Base-by-base conservation (phyloP, 345 rosid species). In the Eucalyptus marginata region DNA sequence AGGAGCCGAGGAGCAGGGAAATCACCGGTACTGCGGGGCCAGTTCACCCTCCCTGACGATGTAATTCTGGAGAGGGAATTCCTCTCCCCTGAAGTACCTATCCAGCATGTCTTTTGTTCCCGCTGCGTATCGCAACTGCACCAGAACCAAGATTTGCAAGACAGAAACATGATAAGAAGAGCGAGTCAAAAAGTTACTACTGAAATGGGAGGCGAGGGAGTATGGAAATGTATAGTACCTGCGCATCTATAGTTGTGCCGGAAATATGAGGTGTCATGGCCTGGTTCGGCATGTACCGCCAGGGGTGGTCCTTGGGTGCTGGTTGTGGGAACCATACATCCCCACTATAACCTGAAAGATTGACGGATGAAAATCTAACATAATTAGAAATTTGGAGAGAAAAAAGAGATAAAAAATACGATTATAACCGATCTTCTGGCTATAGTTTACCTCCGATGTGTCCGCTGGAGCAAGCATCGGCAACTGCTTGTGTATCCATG, bases 251-350 rank as follows among this genome's bases (percentile, higher is more conserved):
- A 89, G 99, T 96, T 91, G 99, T 97, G 66, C 99, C 99, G 36
- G 99, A 97, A 87, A 96, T 92, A 93, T 97, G 99, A 90, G 99
- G 99, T 8, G 99, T 97, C 99, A 97, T 97, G 46, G 99, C 99
- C 9, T 97, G 99, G 93, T 97, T 96, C 59, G 99, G 98, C 99
- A 97, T 97, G 93, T 95, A 95, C 43, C 99, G 97, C 99, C 99
- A 97, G 40, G 99, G 99, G 79, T 97, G 99, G 90, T 97, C 98
- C 92, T 96, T 96, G 27, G 99, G 98, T 86, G 99, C 98, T 31
- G 99, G 99, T 84, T 97, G 99, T 29, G 98, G 99, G 71, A 93
- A 33, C 99, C 99, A 97, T 86, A 96, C 98, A 92, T 97, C 99
- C 54, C 99, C 99, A 79, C 99, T 95, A 89, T 97, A 97, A 36